phyloP scores from a whole-genome alignment of 78 protist genomes.

The Dictyostelium intermedium region DNA sequence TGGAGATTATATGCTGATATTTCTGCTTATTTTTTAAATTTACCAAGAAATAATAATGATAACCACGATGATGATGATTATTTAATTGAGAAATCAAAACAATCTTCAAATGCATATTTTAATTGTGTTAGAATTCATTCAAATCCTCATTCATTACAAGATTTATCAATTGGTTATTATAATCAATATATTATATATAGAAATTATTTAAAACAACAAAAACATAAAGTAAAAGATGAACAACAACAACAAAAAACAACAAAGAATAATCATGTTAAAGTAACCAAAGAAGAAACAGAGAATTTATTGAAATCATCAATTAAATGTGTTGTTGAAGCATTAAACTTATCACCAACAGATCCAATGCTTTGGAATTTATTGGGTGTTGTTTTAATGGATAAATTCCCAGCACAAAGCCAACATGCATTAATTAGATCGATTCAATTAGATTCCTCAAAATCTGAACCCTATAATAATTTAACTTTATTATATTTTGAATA shows the following conservation, averaged over 20 bases:
- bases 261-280: neutral
- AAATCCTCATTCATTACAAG: conserved; percentile 12
- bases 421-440: conserved; percentile 62
- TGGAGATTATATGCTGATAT: conserved; percentile 63
- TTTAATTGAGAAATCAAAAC: neutral
- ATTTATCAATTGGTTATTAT: conserved; percentile 26
- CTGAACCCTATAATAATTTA: conserved; percentile 71
- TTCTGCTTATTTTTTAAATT: neutral
- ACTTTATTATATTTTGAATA: conserved; percentile 38
- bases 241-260: too few relatives aligned
- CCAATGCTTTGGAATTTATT: conserved; percentile 50
- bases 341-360: conserved; percentile 22
- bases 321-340: conserved; percentile 34
- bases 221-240: neutral
- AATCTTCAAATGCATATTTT: conserved; percentile 13
- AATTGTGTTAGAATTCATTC: conserved; percentile 9
- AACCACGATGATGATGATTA: neutral
- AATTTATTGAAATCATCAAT: conserved; percentile 17
- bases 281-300: neutral
- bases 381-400: conserved; percentile 71
- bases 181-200: conserved; percentile 14
- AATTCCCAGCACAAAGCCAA: conserved; percentile 58
- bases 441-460: conserved; percentile 52
- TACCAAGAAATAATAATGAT: neutral
- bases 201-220: neutral